Conservation (phyloP, 805 yeast genomes). For the Candida odintsovae region DNA sequence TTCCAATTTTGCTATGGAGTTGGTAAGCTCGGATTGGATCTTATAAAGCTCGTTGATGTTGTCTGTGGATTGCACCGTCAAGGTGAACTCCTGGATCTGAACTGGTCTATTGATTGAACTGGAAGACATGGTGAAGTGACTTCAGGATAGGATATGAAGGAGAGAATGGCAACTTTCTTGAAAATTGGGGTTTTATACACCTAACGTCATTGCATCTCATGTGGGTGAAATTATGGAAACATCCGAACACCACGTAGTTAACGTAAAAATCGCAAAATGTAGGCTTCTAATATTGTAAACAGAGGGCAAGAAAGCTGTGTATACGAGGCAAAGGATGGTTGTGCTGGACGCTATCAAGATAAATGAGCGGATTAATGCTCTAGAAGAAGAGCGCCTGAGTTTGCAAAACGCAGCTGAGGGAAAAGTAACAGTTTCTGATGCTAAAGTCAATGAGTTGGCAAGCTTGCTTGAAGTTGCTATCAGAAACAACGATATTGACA, state of each 20-base stretch:
- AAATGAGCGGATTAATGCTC: constrained; percentile 20
- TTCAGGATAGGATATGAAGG: neutral
- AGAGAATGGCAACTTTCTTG: too few relatives aligned
- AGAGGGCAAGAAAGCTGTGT: too few relatives aligned
- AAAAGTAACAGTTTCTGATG: neutral
- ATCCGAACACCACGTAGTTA: neutral
- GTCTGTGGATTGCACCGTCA: constrained; percentile 45
- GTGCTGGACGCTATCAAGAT: constrained; percentile 23
- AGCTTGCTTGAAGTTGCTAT: constrained; percentile 9
- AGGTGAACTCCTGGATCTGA: constrained; percentile 40
- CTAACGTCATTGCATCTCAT: neutral
- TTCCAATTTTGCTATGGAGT: constrained; percentile 40
- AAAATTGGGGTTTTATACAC: neutral
- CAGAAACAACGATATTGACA: constrained; percentile 11
- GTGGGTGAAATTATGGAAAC: neutral
- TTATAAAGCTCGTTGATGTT: constrained; percentile 37
- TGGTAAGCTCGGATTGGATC: constrained; percentile 29
- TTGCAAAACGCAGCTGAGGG: neutral
- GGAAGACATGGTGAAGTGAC: constrained; percentile 19
- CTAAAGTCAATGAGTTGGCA: constrained; percentile 14
- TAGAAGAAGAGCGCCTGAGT: constrained; percentile 18
- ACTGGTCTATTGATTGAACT: constrained; percentile 29
- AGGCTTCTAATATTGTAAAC: too few relatives aligned
- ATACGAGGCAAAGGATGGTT: constrained; percentile 3
- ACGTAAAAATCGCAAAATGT: neutral